Conservation (phyloP, 306 rosid genomes). For the Malus domestica region DNA sequence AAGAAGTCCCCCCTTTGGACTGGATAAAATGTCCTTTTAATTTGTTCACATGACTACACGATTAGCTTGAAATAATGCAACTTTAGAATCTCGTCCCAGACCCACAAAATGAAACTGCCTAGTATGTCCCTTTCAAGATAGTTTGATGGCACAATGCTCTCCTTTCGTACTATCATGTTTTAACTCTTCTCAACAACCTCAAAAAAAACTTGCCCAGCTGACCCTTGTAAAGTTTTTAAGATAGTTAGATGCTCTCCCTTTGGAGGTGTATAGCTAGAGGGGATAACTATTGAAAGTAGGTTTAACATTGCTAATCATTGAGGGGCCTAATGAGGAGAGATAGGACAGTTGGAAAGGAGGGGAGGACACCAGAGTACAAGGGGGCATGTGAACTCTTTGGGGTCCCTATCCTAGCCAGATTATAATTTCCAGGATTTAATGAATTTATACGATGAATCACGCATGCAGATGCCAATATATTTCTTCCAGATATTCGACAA, state of each 20-base stretch:
- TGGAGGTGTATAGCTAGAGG: conserved; percentile 11
- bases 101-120: neutral
- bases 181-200: neutral
- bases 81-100: neutral
- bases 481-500: no score
- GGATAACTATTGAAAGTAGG: conserved; percentile 20
- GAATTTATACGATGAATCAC: no score
- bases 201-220: neutral
- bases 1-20: no score
- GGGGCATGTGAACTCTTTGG: conserved; percentile 54
- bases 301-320: conserved; percentile 1
- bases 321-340: neutral
- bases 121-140: neutral
- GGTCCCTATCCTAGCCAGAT: conserved; percentile 27
- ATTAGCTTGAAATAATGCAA: no score
- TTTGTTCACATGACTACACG: neutral
- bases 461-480: no score
- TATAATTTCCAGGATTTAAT: no score
- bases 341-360: conserved; percentile 52
- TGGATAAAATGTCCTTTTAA: no score
- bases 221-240: neutral
- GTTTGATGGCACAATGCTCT: neutral
- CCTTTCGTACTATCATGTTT: neutral
- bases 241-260: no score
- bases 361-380: conserved; percentile 26